These are phyloP conservation scores for Kwoniella europaea DNA, from an alignment of 768 basidiomycete genomes.

Conservation along the genomic window DNA sequence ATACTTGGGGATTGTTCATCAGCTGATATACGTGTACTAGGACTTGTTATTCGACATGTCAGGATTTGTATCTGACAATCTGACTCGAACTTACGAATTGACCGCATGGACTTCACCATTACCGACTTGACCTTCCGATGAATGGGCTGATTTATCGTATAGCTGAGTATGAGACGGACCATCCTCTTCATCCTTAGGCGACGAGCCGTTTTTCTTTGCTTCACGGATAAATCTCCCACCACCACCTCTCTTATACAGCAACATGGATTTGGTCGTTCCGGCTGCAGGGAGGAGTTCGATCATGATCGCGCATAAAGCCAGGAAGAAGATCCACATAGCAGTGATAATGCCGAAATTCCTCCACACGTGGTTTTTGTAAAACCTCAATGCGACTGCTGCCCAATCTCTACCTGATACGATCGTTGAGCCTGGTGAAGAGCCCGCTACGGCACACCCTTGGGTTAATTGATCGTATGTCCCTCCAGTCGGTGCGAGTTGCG, in stretches of 20 bases:
- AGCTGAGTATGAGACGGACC: slow-evolving; percentile 30
- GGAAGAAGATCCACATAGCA: slow-evolving; percentile 43
- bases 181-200: slow-evolving; percentile 44
- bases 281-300: slow-evolving; percentile 52
- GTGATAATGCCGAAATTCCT: slow-evolving; percentile 55
- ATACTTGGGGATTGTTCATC: slow-evolving; percentile 8
- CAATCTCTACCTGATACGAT: slow-evolving; percentile 45
- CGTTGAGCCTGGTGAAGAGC: slow-evolving; percentile 40
- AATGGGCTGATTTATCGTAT: slow-evolving; percentile 29
- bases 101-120: slow-evolving; percentile 27
- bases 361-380: slow-evolving; percentile 53
- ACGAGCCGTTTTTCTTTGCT: slow-evolving; percentile 47
- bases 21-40: too few species aligned
- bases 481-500: slow-evolving; percentile 43
- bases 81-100: slow-evolving; percentile 30
- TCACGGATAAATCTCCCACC: slow-evolving; percentile 51
- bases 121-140: neutral
- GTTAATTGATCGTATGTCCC: slow-evolving; percentile 28
- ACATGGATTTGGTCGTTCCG: slow-evolving; percentile 48
- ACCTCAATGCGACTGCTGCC: slow-evolving; percentile 38
- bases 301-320: slow-evolving; percentile 47
- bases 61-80: too few species aligned
- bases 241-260: slow-evolving; percentile 43
- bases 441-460: slow-evolving; percentile 40
- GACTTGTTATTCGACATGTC: too few species aligned